phyloP scores from a whole-genome alignment of 306 rosid genomes.

The Quercus bicolor region DNA sequence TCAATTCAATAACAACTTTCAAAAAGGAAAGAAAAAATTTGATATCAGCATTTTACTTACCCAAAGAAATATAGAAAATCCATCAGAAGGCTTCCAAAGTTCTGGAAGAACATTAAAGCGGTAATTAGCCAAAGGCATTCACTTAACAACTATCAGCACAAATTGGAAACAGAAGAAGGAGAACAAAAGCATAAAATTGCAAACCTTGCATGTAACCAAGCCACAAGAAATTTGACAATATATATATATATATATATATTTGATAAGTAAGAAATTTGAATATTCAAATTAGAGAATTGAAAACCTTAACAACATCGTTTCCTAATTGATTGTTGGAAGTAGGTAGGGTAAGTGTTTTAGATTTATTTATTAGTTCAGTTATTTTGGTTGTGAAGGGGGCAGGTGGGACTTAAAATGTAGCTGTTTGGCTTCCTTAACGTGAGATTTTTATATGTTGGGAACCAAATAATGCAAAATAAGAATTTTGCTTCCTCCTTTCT shows the following conservation, averaged over 20 bases:
- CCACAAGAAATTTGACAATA: not conserved
- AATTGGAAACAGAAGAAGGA: slow-evolving; percentile 11
- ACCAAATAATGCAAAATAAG: not conserved
- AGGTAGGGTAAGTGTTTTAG: not conserved
- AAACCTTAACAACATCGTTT: not conserved
- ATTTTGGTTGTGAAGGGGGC: not conserved
- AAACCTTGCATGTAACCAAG: slow-evolving; percentile 1
- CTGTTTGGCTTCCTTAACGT: not conserved
- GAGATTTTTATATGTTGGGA: not conserved
- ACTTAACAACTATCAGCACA: slow-evolving; percentile 13
- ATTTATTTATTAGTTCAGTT: not conserved
- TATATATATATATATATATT: no score
- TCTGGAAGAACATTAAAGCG: slow-evolving; percentile 49
- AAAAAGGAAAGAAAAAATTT: slow-evolving; percentile 14
- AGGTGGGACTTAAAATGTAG: not conserved
- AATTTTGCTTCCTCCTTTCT: not conserved
- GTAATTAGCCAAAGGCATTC: slow-evolving; percentile 8
- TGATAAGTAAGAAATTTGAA: not conserved
- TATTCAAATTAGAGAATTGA: not conserved
- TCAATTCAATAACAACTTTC: slow-evolving; percentile 12
- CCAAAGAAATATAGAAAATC: slow-evolving; percentile 95
- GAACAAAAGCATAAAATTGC: not conserved
- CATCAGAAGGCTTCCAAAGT: slow-evolving; percentile 81
- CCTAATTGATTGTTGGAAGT: not conserved
- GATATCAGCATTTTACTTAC: slow-evolving; percentile 46